Conservation (phyloP, 306 rosid genomes). For the Dalbergia oliveri region DNA sequence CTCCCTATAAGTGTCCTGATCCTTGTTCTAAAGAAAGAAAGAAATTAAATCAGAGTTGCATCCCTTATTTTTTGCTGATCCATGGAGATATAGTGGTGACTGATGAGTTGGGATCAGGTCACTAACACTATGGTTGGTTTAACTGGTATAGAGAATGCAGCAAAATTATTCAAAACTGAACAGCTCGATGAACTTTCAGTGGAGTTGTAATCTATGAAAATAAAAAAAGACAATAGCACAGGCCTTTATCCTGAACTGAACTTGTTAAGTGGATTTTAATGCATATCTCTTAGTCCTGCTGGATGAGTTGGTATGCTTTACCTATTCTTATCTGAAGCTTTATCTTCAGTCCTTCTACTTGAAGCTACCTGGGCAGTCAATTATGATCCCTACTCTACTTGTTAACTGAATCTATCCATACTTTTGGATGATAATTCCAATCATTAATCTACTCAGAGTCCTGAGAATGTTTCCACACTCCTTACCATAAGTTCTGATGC, state of each 20-base stretch:
- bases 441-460: conserved; percentile 1
- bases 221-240: conserved; percentile 4
- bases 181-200: background rate
- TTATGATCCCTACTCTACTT: background rate
- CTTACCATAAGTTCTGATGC: background rate
- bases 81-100: conserved; percentile 1
- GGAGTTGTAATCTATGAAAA: background rate
- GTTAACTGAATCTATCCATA: conserved; percentile 5
- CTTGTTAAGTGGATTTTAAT: conserved; percentile 7
- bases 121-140: conserved; percentile 21
- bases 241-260: background rate
- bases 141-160: background rate
- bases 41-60: background rate
- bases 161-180: background rate
- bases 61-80: background rate
- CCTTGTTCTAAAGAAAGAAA: background rate
- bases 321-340: conserved; percentile 16
- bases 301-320: background rate
- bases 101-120: background rate
- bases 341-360: conserved; percentile 18
- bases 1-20: background rate
- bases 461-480: background rate
- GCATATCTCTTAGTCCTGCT: background rate
- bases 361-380: background rate
- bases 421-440: background rate